Percentiles rank a stretch among this genome's conserved stretches.
Conservation (phyloP, 305 asterid species). For the Stenogyne calaminthoides region DNA sequence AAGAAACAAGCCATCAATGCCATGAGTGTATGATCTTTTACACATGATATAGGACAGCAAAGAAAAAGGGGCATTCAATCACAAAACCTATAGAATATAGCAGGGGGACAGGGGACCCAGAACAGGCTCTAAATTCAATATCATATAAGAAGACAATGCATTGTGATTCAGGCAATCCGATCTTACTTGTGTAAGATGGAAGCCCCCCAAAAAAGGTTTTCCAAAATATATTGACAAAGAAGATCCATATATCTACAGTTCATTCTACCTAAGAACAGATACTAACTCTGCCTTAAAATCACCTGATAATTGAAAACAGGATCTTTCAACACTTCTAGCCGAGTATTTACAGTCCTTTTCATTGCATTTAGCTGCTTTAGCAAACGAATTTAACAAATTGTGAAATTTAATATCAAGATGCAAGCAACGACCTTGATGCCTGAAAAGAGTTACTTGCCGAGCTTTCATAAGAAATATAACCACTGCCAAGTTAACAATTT, state of each 20-base stretch:
- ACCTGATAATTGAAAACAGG: background rate
- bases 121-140: constrained; percentile 5
- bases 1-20: background rate
- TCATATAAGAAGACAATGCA: background rate
- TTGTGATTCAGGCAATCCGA: too few species aligned
- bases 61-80: background rate
- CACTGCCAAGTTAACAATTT: background rate
- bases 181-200: too few species aligned
- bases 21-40: background rate
- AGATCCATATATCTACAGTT: background rate
- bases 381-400: background rate
- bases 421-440: background rate
- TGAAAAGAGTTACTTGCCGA: background rate
- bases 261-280: constrained; percentile 8
- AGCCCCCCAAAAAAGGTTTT: too few species aligned
- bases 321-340: background rate
- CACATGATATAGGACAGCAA: background rate
- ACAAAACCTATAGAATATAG: too few species aligned
- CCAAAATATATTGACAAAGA: background rate
- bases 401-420: background rate
- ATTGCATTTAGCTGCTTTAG: constrained; percentile 8
- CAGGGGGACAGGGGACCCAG: too few species aligned
- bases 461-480: constrained; percentile 12
- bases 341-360: background rate
- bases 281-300: constrained; percentile 9